Conservation (phyloP, 2,329 filamentous ascomycete species). For the Bipolaris oryzae region DNA sequence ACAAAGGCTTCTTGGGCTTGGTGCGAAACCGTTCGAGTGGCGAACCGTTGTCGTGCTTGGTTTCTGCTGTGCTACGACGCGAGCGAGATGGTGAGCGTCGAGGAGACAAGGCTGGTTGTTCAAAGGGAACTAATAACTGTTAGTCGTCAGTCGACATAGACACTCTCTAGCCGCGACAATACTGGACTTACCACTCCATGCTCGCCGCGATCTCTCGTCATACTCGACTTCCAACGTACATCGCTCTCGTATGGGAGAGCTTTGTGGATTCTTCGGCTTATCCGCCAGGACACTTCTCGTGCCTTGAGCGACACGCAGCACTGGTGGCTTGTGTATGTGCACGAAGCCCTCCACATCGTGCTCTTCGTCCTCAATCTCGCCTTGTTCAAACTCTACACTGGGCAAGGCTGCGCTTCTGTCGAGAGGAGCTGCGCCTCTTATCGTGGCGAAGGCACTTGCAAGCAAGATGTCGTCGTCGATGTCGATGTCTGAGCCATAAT, state of each 20-base stretch:
- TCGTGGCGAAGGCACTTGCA: conserved; percentile 21
- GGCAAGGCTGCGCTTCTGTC: conserved; percentile 21
- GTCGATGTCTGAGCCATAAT: conserved; percentile 70
- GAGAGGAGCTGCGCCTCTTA: conserved; percentile 1
- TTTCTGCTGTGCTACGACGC: neutral
- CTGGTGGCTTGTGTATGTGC: conserved; percentile 43
- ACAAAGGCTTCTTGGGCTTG: conserved; percentile 76
- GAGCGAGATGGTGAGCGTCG: conserved; percentile 4
- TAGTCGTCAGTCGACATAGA: conserved; percentile 46
- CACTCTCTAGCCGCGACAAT: neutral
- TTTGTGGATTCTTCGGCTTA: conserved; percentile 16
- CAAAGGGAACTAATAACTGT: conserved; percentile 46
- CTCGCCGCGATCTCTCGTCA: conserved; percentile 45
- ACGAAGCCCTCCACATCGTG: conserved; percentile 54
- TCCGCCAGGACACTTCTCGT: conserved; percentile 3
- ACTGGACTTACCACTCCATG: conserved; percentile 39
- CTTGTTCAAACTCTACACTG: conserved; percentile 32
- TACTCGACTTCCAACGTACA: conserved; percentile 52
- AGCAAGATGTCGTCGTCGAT: conserved; percentile 62
- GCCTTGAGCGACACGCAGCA: conserved; percentile 26
- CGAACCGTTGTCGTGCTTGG: conserved; percentile 54
- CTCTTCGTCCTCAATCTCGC: conserved; percentile 28
- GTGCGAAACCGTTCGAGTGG: conserved; percentile 81
- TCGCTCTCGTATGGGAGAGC: conserved; percentile 27
- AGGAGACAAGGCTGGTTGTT: conserved; percentile 24